Percentiles rank a stretch among this genome's conserved stretches.
These are phyloP conservation scores for Talaromyces liani DNA, from an alignment of 495 filamentous ascomycete species.

Conservation along the genomic window DNA sequence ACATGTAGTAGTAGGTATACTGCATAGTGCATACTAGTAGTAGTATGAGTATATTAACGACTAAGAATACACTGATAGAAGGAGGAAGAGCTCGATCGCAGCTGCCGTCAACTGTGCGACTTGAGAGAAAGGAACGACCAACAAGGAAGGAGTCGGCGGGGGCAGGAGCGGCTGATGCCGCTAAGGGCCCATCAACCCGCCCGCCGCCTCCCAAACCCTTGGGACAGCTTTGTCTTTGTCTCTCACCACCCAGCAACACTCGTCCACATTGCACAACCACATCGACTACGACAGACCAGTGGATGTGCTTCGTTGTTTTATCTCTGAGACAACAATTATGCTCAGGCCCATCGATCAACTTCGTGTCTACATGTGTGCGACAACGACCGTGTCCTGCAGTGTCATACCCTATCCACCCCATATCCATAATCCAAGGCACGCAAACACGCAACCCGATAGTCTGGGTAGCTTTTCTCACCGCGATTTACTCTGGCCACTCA, in stretches of 20 bases:
- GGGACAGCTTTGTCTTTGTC: not conserved
- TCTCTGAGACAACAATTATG: not conserved
- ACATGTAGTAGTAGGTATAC: not conserved
- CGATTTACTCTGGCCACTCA: slow-evolving; percentile 1
- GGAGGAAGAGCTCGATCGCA: not conserved
- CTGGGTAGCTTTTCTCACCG: slow-evolving; percentile 4
- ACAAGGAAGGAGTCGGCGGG: not conserved
- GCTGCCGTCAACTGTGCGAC: not conserved
- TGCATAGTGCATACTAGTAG: too few relatives aligned
- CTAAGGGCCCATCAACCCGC: slow-evolving; percentile 1
- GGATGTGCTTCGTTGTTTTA: not conserved
- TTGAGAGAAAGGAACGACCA: not conserved
- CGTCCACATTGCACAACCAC: not conserved
- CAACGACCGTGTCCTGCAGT: not conserved
- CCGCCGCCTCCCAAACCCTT: slow-evolving; percentile 9
- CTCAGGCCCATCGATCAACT: not conserved
- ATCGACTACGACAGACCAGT: not conserved
- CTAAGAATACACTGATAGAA: too few relatives aligned
- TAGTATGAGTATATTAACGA: too few relatives aligned
- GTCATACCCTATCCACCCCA: not conserved
- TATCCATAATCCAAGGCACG: not conserved
- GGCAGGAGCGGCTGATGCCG: slow-evolving; percentile 4
- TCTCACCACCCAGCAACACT: not conserved
- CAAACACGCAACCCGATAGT: not conserved
- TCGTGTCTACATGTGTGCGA: not conserved